These are phyloP conservation scores for Daldinia grandis DNA, from an alignment of 495 filamentous ascomycete genomes.

Conservation along the genomic window DNA sequence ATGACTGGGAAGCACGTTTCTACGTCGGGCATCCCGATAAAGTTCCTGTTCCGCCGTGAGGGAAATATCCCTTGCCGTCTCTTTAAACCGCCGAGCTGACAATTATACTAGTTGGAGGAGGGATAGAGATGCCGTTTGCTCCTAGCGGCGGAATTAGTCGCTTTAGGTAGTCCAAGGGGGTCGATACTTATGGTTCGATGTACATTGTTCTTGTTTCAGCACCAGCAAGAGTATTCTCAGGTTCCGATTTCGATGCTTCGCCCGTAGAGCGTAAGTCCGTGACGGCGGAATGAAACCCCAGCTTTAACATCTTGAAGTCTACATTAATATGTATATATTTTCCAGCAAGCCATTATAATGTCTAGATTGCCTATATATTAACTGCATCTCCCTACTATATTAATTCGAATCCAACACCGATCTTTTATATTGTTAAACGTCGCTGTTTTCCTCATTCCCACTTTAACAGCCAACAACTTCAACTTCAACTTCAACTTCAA, in stretches of 20 bases:
- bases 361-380: background rate
- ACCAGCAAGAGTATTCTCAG: background rate
- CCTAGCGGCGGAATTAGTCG: background rate
- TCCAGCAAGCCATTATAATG: background rate
- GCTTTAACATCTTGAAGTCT: background rate
- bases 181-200: background rate
- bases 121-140: background rate
- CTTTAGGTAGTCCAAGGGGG: background rate
- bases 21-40: background rate
- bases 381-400: background rate
- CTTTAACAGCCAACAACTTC: background rate
- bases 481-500: background rate
- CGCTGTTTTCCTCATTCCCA: background rate
- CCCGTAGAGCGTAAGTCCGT: background rate
- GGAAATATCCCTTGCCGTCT: background rate
- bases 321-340: background rate
- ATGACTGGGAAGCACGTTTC: background rate
- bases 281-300: background rate
- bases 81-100: background rate
- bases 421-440: background rate
- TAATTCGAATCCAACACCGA: background rate
- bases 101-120: background rate
- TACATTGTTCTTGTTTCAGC: background rate
- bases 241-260: no score
- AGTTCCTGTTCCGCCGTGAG: background rate